phyloP scores from a whole-genome alignment of 2,329 filamentous ascomycete genomes.

The Pestalotiopsis fici region DNA sequence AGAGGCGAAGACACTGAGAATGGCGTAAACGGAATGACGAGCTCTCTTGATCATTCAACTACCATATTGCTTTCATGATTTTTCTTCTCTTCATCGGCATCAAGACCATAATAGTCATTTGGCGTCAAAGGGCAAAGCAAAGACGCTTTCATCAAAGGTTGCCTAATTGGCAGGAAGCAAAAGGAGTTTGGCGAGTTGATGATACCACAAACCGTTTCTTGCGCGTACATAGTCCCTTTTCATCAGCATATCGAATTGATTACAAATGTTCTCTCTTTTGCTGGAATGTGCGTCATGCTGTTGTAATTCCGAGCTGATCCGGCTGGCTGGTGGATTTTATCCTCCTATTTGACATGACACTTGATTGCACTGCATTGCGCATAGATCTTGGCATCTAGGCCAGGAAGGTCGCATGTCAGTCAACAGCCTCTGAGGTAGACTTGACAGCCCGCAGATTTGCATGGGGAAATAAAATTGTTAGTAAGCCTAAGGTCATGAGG shows the following conservation, averaged over 20 bases:
- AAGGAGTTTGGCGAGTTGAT: not conserved
- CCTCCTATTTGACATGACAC: not conserved
- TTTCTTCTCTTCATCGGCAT: not conserved
- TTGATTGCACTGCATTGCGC: not conserved
- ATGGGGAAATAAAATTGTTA: too few relatives aligned
- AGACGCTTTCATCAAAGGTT: not conserved
- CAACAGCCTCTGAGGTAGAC: not conserved
- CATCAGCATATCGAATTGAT: not conserved
- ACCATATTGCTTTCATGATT: not conserved
- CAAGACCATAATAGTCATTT: not conserved
- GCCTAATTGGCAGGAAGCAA: not conserved
- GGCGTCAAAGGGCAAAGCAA: not conserved
- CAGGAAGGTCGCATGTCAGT: not conserved
- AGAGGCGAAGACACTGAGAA: constrained; percentile 4
- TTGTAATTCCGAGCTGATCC: not conserved
- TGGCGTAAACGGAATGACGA: not conserved
- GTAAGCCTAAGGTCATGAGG: too few relatives aligned
- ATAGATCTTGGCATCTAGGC: not conserved
- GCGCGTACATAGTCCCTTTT: not conserved
- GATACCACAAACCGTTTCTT: not conserved
- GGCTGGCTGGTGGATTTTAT: not conserved
- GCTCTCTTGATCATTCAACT: not conserved
- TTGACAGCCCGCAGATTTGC: too few relatives aligned
- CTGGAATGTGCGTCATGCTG: not conserved
- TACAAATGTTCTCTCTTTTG: not conserved